Evolutionary conservation across 176 grass and related monocot species (phyloP).

Genomic region (Ensete glaucum): DNA sequence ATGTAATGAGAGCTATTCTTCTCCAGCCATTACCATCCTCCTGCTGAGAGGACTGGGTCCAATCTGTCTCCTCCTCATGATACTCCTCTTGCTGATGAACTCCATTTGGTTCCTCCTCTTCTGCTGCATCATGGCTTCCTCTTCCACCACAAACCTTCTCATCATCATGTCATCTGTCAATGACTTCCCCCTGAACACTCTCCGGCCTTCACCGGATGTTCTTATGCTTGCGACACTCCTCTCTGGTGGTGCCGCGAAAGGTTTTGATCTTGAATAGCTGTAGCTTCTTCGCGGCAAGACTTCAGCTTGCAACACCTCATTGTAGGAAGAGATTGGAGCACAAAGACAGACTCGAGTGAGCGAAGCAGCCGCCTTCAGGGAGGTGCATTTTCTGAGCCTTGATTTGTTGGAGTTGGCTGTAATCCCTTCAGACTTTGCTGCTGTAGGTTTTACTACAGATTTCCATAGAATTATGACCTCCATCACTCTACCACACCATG

Average conservation of each 20-base stretch:
- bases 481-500: slow-evolving; percentile 64
- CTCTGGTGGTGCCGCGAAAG: not conserved
- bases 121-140: slow-evolving; percentile 70
- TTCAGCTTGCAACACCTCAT: slow-evolving; percentile 59
- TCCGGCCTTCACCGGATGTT: slow-evolving; percentile 21
- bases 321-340: slow-evolving; percentile 92
- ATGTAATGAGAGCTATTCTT: slow-evolving; percentile 6
- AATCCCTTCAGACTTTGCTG: not conserved
- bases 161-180: slow-evolving; percentile 77
- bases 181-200: slow-evolving; percentile 93
- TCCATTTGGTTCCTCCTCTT: slow-evolving; percentile 77
- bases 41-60: slow-evolving; percentile 75
- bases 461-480: slow-evolving; percentile 70
- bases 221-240: not conserved
- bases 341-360: slow-evolving; percentile 98
- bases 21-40: slow-evolving; percentile 61
- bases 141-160: slow-evolving; percentile 87
- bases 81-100: slow-evolving; percentile 68
- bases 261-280: slow-evolving; percentile 62
- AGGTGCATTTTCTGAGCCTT: slow-evolving; percentile 76
- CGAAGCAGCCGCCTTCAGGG: slow-evolving; percentile 73
- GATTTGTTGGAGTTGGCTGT: not conserved
- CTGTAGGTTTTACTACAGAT: slow-evolving; percentile 22
- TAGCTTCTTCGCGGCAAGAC: slow-evolving; percentile 72
- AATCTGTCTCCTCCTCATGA: slow-evolving; percentile 52